Conservation (phyloP, 192 early-diverging fungal species). For the Coemansia sp. region DNA sequence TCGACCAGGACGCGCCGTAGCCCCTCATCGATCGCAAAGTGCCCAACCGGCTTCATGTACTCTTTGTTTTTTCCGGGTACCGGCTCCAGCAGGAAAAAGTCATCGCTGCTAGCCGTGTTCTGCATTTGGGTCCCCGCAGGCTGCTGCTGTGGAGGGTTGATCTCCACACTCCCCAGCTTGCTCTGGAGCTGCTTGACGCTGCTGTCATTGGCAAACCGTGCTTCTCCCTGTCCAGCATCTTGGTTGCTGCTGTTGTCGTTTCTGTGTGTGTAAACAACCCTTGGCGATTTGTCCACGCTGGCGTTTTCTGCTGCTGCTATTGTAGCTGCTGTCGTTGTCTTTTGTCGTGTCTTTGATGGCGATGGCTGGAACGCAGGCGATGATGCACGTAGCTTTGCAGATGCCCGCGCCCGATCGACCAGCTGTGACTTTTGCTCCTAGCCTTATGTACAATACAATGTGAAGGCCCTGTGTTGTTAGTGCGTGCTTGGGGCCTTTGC, state of each 20-base stretch:
- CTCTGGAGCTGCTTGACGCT: background rate
- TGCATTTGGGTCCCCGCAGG: background rate
- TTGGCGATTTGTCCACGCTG: background rate
- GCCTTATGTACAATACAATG: background rate
- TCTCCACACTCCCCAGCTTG: background rate
- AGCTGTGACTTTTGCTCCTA: constrained; percentile 14
- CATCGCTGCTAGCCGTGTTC: constrained; percentile 8
- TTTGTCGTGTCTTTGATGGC: constrained; percentile 14
- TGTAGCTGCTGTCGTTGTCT: constrained; percentile 3
- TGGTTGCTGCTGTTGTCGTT: constrained; percentile 8
- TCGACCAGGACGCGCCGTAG: constrained; percentile 77
- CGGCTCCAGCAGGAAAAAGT: constrained; percentile 23
- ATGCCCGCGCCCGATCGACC: constrained; percentile 9
- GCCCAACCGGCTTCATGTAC: constrained; percentile 75
- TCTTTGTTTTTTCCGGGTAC: constrained; percentile 58
- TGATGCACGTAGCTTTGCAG: constrained; percentile 37
- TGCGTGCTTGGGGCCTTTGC: no score
- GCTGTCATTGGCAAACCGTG: background rate
- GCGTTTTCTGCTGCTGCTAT: background rate
- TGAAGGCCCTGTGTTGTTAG: no score
- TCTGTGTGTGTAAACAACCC: background rate
- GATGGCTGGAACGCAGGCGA: constrained; percentile 49
- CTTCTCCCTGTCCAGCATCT: background rate
- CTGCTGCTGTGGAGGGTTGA: background rate
- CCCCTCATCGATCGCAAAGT: constrained; percentile 84